Percentiles rank a stretch among this genome's conserved stretches.
These are phyloP conservation scores for Clavulina sp. DNA, from an alignment of 768 basidiomycete species.

Conservation along the genomic window DNA sequence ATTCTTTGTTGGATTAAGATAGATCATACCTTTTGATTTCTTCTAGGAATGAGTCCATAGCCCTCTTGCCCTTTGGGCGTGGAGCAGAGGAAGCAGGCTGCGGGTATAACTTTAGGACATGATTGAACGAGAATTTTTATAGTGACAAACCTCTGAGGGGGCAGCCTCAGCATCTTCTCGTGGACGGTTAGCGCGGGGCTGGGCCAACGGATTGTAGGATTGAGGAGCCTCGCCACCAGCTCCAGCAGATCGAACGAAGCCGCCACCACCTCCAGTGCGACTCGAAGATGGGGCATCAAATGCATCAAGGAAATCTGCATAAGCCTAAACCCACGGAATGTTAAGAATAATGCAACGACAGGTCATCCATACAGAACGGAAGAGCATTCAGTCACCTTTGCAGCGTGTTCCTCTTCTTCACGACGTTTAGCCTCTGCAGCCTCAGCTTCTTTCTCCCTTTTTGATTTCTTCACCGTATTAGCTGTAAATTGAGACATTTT, in stretches of 20 bases:
- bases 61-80: slow-evolving; percentile 83
- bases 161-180: slow-evolving; percentile 1
- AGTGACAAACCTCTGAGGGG: slow-evolving; percentile 5
- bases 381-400: slow-evolving; percentile 28
- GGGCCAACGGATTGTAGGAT: slow-evolving; percentile 3
- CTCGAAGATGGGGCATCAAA: slow-evolving; percentile 29
- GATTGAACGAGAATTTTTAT: slow-evolving; percentile 5
- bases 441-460: slow-evolving; percentile 82
- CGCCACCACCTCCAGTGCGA: slow-evolving; percentile 13
- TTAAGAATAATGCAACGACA: slow-evolving; percentile 6
- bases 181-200: neutral
- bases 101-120: slow-evolving; percentile 12
- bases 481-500: slow-evolving; percentile 75
- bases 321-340: slow-evolving; percentile 15
- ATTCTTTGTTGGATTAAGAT: neutral
- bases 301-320: slow-evolving; percentile 68
- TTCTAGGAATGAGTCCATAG: slow-evolving; percentile 91
- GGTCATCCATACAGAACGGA: slow-evolving; percentile 11
- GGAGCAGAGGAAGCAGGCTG: slow-evolving; percentile 31
- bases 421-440: slow-evolving; percentile 77
- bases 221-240: neutral
- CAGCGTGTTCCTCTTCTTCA: slow-evolving; percentile 67
- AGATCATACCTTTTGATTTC: slow-evolving; percentile 72
- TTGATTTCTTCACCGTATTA: slow-evolving; percentile 73
- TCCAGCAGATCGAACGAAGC: slow-evolving; percentile 13